Base-by-base conservation (phyloP, 371 early-diverging fungal species). In the Mucor mucedo region DNA sequence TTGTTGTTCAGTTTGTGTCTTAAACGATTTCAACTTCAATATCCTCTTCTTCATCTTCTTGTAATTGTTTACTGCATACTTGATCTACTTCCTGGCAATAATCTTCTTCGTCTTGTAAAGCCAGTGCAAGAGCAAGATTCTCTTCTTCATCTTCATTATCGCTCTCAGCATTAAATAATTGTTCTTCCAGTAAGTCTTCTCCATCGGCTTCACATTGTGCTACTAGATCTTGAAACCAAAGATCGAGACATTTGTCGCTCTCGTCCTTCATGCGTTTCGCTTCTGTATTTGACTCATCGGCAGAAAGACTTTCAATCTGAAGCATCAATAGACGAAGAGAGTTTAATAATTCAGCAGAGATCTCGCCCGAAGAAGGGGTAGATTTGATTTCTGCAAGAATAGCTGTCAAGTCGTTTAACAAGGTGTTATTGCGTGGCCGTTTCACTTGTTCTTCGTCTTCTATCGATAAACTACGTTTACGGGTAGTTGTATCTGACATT, bases 211-310 rank as follows among this genome's bases (percentile, higher is more conserved):
- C 76, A 38, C 76, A 78, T 16, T 66, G 73, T 13, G 71, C 76
- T 6, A 78, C 60, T 42, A 78, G 45, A 41, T 78, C 76, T 48
- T 78, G 76, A 47, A 78, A 73, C 79, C 79, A 78, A 40, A 66
- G 16, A 55, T 76, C 79, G n/a, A 78, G 54, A 38, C 67, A 78
- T n/a, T 69, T 62, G 41, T 78, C 79, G 30, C 70, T 73, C 38
- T 78, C 74, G 41, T 71, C 70, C 59, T 68, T 73, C 59, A 78
- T 66, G 32, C 66, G 60, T 41, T 62, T 60, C 5, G 73, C 79
- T 56, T 73, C 73, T 11, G 56, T 42, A 40, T 78, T 73, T 5
- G 71, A 62, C 52, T 73, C 68, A 57, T 78, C 79, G 7, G 76
- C 52, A 40, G 76, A 76, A 35, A 76, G 32, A 2, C 57, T 65